Conservation (phyloP, 306 rosid species). For the Trifolium subterraneum region DNA sequence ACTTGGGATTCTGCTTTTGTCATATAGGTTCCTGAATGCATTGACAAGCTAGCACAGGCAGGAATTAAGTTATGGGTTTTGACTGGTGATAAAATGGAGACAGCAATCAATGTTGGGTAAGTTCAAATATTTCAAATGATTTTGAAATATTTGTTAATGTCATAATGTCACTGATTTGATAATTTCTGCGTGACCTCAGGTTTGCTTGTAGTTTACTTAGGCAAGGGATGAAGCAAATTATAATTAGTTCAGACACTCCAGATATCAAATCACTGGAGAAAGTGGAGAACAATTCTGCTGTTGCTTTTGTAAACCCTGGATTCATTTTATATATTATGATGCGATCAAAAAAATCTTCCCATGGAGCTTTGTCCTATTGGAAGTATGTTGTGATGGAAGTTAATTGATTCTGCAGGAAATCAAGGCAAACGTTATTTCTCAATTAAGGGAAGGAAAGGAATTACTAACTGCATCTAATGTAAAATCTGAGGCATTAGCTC, state of each 20-base stretch:
- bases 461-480: constrained; percentile 52
- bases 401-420: constrained; percentile 51
- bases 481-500: constrained; percentile 70
- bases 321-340: not conserved
- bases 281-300: constrained; percentile 38
- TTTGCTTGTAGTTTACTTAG: constrained; percentile 49
- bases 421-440: constrained; percentile 66
- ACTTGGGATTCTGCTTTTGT: constrained; percentile 1
- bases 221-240: constrained; percentile 48
- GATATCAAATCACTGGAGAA: constrained; percentile 45
- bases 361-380: too few relatives aligned
- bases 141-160: constrained; percentile 8
- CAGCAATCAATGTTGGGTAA: constrained; percentile 48
- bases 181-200: constrained; percentile 21
- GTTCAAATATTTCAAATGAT: not conserved
- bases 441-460: constrained; percentile 65
- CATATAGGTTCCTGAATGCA: constrained; percentile 48
- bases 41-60: constrained; percentile 50
- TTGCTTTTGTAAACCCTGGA: constrained; percentile 24
- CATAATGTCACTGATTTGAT: not conserved
- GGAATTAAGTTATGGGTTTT: constrained; percentile 49
- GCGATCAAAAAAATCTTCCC: too few relatives aligned
- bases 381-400: constrained; percentile 6
- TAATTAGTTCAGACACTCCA: constrained; percentile 40
- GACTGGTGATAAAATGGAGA: constrained; percentile 55